Percentiles rank a stretch among this genome's conserved stretches.
Conservation (phyloP, 2,329 filamentous ascomycete species). For the Camillea tinctor region DNA sequence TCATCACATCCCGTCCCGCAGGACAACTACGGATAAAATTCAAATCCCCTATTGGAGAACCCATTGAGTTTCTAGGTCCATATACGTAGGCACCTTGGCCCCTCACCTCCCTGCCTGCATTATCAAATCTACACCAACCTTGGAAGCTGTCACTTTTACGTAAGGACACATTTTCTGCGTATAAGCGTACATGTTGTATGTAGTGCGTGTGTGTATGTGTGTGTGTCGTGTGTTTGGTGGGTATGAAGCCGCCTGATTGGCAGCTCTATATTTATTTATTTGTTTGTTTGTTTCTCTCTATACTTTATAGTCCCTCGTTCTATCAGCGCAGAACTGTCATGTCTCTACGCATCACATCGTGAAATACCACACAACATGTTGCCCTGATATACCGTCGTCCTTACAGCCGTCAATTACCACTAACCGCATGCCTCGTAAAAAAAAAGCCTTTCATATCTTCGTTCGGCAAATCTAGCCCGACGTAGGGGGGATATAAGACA, state of each 20-base stretch:
- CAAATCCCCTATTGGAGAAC: too few relatives aligned
- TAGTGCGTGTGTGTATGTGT: too few relatives aligned
- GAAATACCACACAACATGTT: slow-evolving; percentile 12
- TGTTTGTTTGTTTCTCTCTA: too few relatives aligned
- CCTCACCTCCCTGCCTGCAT: too few relatives aligned
- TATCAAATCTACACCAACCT: too few relatives aligned
- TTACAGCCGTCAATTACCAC: slow-evolving; percentile 26
- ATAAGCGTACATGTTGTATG: too few relatives aligned
- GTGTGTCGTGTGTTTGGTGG: background rate
- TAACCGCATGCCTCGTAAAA: slow-evolving; percentile 18
- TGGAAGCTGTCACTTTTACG: too few relatives aligned
- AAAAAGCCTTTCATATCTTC: slow-evolving; percentile 8
- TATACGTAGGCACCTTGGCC: too few relatives aligned
- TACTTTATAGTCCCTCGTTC: background rate
- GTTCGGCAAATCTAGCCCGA: slow-evolving; percentile 3
- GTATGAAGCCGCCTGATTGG: background rate
- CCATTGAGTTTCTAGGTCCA: too few relatives aligned
- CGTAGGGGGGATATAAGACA: background rate
- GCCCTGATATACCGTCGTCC: slow-evolving; percentile 18
- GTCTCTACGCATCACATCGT: background rate
- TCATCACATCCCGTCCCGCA: too few relatives aligned
- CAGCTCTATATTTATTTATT: background rate
- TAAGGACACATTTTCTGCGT: too few relatives aligned
- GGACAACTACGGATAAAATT: too few relatives aligned
- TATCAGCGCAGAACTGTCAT: background rate